These are phyloP conservation scores for Cenococcum geophilum DNA, from an alignment of 495 filamentous ascomycete genomes.

Conservation along the genomic window DNA sequence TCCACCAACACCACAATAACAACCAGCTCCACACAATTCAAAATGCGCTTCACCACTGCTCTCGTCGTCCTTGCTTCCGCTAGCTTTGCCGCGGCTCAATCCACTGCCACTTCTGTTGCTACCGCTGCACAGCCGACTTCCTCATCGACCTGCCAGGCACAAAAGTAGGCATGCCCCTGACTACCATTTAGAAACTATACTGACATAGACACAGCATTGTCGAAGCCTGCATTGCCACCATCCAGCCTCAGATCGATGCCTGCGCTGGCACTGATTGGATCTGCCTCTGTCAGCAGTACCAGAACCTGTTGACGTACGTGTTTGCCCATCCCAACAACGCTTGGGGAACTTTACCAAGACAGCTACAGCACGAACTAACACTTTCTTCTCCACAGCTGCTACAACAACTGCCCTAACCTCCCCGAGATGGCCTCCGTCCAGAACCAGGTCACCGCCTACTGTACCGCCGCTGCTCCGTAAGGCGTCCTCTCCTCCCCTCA, in stretches of 20 bases:
- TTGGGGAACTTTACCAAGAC: too few relatives aligned
- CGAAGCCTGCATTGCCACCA: constrained; percentile 29
- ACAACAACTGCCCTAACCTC: constrained; percentile 36
- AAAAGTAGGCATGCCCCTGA: constrained; percentile 16
- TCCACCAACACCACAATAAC: constrained; percentile 1
- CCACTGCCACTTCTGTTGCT: constrained; percentile 20
- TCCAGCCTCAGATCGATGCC: constrained; percentile 23
- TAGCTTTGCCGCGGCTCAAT: constrained; percentile 36
- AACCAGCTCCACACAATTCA: constrained; percentile 9
- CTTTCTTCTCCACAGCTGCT: constrained; percentile 24
- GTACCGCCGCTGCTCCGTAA: constrained; percentile 35
- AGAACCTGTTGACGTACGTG: constrained; percentile 29
- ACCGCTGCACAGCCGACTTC: constrained; percentile 3
- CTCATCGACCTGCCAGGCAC: constrained; percentile 20
- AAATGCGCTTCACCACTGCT: constrained; percentile 31
- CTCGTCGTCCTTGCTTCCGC: constrained; percentile 26
- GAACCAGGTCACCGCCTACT: constrained; percentile 30
- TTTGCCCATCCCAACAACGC: not conserved
- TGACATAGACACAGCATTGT: constrained; percentile 28
- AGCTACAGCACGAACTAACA: too few relatives aligned
- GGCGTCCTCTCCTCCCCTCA: constrained; percentile 3
- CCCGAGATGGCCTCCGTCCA: constrained; percentile 14
- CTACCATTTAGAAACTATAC: not conserved
- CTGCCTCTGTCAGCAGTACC: constrained; percentile 35
- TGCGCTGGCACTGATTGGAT: constrained; percentile 37